Base-by-base conservation (phyloP, 345 rosid species). In the Trapa incisa region DNA sequence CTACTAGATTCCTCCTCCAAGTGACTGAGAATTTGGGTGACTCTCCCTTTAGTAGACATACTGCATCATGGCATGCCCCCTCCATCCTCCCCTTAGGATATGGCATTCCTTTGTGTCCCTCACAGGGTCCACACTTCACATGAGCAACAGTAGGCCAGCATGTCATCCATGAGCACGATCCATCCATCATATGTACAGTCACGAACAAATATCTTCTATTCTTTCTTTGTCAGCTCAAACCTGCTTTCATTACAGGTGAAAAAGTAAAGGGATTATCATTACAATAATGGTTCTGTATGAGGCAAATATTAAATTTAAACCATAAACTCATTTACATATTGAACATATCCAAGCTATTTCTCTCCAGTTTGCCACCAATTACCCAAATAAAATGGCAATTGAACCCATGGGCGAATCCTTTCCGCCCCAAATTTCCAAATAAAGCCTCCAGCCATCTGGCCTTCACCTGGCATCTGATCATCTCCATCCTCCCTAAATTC, bases 31-130 rank as follows among this genome's bases (percentile, higher is more conserved):
- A 62, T 70, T 6, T 7, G 61, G 61, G 43, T 10, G 29, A 22
- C 35, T 22, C 29, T 11, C 72, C 33, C 72, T 70, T 70, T 63
- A 48, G 47, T 47, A 62, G 72, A 70, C 72, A 70, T 22, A 22
- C 29, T 22, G 67, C 52, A 70, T 62, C 72, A 70, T 70, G 67
- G 37, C 37, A 37, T 70, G 72, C 63, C 72, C 56, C 67, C n/a
- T 67, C 29, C 72, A 48, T 33, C 36, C 61, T 57, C 61, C 11
- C 32, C 29, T 22, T 22, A 22, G 29, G 29, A 22, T 22, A 22
- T 22, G 29, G 29, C 29, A 22, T 22, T 22, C 29, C 29, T 22
- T 22, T 22, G 29, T 22, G 29, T 22, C 29, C 29, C 29, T 22
- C 29, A 22, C 29, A 22, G 29, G 29, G 29, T 22, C 29, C 29